These are phyloP conservation scores for Ottelia alismoides DNA, from an alignment of 106 monocot genomes.

Conservation along the genomic window DNA sequence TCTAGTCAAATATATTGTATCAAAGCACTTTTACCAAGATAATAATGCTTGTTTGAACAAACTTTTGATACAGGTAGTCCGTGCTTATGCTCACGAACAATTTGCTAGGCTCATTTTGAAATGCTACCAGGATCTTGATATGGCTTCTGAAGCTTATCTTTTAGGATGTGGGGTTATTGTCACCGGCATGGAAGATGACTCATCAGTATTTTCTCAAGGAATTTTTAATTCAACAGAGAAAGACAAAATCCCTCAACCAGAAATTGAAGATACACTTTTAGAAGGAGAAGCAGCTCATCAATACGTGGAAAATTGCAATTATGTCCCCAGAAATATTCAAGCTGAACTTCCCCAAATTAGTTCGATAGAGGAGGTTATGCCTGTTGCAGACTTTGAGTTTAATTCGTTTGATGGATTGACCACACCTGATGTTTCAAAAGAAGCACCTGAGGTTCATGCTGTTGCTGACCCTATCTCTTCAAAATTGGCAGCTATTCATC, in stretches of 20 bases:
- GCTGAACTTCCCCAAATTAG: no score
- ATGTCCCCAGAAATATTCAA: neutral
- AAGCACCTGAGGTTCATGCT: conserved; percentile 24
- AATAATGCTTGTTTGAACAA: neutral
- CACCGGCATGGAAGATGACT: conserved; percentile 72
- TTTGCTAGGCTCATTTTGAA: conserved; percentile 93
- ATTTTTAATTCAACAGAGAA: conserved; percentile 30
- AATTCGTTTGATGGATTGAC: conserved; percentile 25
- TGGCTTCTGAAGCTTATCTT: conserved; percentile 61
- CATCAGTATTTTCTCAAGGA: conserved; percentile 48
- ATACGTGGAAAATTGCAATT: conserved; percentile 12
- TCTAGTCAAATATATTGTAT: no score
- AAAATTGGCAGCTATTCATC: conserved; percentile 93
- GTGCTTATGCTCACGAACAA: conserved; percentile 96
- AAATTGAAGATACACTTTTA: conserved; percentile 13
- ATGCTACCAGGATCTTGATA: conserved; percentile 82
- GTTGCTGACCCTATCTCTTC: conserved; percentile 83
- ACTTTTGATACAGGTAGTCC: conserved; percentile 43
- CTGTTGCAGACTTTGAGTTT: conserved; percentile 3
- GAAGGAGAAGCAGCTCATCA: conserved; percentile 10
- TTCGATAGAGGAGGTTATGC: conserved; percentile 2
- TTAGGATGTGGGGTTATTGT: conserved; percentile 67
- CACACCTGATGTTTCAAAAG: conserved; percentile 19
- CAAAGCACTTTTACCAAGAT: neutral
- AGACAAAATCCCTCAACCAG: conserved; percentile 11